A percentile compares a stretch with the other conserved stretches of the same genome.
Evolutionary conservation across 75 land plant species (phyloP).

Genomic region (Azolla pinnata): DNA sequence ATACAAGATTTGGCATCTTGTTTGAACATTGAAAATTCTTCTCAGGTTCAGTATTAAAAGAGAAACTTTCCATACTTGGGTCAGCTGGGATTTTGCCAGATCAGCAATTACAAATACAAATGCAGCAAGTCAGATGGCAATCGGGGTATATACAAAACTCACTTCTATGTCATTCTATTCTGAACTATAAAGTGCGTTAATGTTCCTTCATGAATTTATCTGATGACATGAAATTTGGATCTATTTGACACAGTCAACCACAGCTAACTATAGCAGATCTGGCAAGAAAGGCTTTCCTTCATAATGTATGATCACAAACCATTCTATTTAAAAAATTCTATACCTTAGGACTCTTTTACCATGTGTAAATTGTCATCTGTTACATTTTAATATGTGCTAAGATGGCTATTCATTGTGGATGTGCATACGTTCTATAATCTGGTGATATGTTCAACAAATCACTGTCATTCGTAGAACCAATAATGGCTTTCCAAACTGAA

Average conservation of each 20-base stretch:
- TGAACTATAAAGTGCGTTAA: too few species aligned
- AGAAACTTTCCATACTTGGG: slow-evolving; percentile 77
- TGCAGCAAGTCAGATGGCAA: slow-evolving; percentile 77
- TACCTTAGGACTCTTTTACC: too few species aligned
- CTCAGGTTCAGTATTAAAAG: slow-evolving; percentile 85
- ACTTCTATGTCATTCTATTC: neutral
- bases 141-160: neutral
- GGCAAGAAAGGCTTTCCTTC: slow-evolving; percentile 95
- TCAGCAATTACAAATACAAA: slow-evolving; percentile 77
- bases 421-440: too few species aligned
- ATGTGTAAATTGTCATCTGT: too few species aligned
- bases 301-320: slow-evolving; percentile 50
- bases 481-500: too few species aligned
- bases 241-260: slow-evolving; percentile 50
- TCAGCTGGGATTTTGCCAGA: slow-evolving; percentile 90
- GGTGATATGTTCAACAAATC: too few species aligned
- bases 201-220: too few species aligned
- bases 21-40: slow-evolving; percentile 4
- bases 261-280: slow-evolving; percentile 89
- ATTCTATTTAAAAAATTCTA: neutral
- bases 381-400: too few species aligned
- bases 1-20: neutral
- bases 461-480: too few species aligned
- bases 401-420: too few species aligned
- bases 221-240: too few species aligned